Percentiles rank a stretch among this genome's conserved stretches.
Conservation (phyloP, 176 grass and related monocot species). For the Secale cereale region DNA sequence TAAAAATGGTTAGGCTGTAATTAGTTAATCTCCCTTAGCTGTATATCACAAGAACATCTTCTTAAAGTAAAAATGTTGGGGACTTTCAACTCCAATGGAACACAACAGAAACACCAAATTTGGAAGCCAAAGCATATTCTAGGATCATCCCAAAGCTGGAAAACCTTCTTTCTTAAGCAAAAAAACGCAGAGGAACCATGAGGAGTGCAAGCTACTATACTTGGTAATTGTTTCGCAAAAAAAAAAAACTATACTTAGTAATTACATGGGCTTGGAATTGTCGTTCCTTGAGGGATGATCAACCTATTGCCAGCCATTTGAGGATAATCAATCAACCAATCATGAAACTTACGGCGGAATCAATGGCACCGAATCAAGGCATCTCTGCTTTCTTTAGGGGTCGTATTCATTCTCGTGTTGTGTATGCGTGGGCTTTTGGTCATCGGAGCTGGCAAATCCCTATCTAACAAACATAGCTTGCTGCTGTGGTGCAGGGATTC, state of each 20-base stretch:
- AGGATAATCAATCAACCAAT: not conserved
- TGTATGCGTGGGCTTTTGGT: conserved; percentile 19
- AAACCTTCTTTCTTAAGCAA: not conserved
- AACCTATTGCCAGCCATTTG: conserved; percentile 29
- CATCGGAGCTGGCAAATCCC: conserved; percentile 22
- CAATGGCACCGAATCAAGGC: conserved; percentile 16
- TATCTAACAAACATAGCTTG: conserved; percentile 36
- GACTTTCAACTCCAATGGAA: not conserved
- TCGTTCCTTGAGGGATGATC: conserved; percentile 1
- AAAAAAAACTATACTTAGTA: no score
- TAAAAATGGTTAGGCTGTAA: not conserved
- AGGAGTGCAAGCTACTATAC: conserved; percentile 1
- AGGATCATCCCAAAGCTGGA: not conserved
- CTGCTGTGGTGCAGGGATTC: conserved; percentile 61
- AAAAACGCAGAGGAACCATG: not conserved
- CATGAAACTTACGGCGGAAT: conserved; percentile 21
- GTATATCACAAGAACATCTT: not conserved
- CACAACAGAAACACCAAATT: conserved; percentile 16
- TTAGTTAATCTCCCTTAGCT: not conserved
- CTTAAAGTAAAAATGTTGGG: not conserved
- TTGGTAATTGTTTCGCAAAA: no score
- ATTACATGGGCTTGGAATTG: not conserved
- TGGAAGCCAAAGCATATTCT: conserved; percentile 20
- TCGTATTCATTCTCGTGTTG: not conserved
- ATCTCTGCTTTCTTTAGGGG: conserved; percentile 1